Evolutionary conservation across 2,329 filamentous ascomycete genomes (phyloP).

Genomic region (Emericellopsis cladophorae): DNA sequence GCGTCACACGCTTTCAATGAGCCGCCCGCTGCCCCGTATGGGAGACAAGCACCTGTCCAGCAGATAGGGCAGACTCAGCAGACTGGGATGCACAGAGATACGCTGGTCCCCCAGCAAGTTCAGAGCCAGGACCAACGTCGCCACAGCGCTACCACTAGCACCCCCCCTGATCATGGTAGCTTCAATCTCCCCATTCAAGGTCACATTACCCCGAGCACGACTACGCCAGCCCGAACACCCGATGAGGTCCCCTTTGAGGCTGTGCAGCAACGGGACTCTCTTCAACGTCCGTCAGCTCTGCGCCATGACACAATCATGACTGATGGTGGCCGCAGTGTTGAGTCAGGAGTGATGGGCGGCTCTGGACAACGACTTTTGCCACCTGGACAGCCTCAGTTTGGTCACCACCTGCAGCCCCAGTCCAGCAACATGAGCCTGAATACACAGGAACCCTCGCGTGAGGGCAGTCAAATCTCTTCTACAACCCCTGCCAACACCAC

Average conservation of each 20-base stretch:
- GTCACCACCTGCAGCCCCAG: not conserved
- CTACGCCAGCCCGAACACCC: not conserved
- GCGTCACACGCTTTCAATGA: not conserved
- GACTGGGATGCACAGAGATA: not conserved
- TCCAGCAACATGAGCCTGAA: not conserved
- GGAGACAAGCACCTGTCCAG: not conserved
- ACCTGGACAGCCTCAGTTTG: not conserved
- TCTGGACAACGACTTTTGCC: not conserved
- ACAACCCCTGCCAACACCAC: not conserved
- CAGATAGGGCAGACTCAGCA: not conserved
- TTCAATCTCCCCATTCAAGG: slow-evolving; percentile 1
- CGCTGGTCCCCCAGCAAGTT: not conserved
- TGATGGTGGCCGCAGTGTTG: not conserved
- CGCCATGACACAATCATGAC: not conserved
- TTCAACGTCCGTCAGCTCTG: not conserved
- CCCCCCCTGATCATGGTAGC: not conserved
- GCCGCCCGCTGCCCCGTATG: not conserved
- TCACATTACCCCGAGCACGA: not conserved
- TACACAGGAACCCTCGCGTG: not conserved
- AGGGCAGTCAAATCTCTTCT: not conserved
- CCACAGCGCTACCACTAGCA: not conserved
- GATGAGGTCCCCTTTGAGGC: not conserved
- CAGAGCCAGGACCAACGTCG: not conserved
- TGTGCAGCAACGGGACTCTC: not conserved
- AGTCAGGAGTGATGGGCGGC: slow-evolving; percentile 1